phyloP scores from a whole-genome alignment of 345 rosid genomes.

The Xanthoceras sorbifolium region DNA sequence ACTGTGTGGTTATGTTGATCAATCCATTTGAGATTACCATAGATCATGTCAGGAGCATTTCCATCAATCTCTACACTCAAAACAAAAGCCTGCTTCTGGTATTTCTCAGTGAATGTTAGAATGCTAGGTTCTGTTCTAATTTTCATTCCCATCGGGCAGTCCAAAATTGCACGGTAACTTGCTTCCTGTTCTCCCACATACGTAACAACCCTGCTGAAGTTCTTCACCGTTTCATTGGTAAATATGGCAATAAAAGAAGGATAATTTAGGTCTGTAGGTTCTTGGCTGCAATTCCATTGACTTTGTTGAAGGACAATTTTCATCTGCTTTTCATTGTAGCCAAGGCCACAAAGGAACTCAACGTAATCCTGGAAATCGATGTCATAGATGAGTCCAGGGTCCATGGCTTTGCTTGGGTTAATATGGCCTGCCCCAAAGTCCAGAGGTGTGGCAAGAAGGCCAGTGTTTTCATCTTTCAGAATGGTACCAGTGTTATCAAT shows the following conservation, averaged over 20 bases:
- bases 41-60: background rate
- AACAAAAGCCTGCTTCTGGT: conserved; percentile 14
- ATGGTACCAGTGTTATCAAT: conserved; percentile 24
- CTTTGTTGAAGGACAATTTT: conserved; percentile 31
- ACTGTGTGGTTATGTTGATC: conserved; percentile 39
- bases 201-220: conserved; percentile 32
- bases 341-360: conserved; percentile 40
- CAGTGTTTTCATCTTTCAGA: conserved; percentile 24
- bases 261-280: conserved; percentile 30
- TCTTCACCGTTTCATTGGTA: conserved; percentile 21
- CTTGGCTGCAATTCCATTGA: conserved; percentile 39
- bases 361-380: conserved; percentile 38
- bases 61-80: conserved; percentile 23
- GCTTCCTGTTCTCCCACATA: conserved; percentile 33
- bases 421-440: conserved; percentile 47
- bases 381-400: conserved; percentile 50
- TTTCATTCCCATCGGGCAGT: conserved; percentile 21
- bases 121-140: conserved; percentile 20
- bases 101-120: conserved; percentile 22
- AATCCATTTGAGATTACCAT: conserved; percentile 43
- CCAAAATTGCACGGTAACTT: conserved; percentile 22
- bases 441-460: conserved; percentile 38
- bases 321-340: conserved; percentile 40
- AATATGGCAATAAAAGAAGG: conserved; percentile 39
- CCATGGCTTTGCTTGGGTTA: conserved; percentile 45